A percentile compares a stretch with the other conserved stretches of the same genome.
Conservation (phyloP, 2,329 filamentous ascomycete genomes). For the Lecanosticta acicola region DNA sequence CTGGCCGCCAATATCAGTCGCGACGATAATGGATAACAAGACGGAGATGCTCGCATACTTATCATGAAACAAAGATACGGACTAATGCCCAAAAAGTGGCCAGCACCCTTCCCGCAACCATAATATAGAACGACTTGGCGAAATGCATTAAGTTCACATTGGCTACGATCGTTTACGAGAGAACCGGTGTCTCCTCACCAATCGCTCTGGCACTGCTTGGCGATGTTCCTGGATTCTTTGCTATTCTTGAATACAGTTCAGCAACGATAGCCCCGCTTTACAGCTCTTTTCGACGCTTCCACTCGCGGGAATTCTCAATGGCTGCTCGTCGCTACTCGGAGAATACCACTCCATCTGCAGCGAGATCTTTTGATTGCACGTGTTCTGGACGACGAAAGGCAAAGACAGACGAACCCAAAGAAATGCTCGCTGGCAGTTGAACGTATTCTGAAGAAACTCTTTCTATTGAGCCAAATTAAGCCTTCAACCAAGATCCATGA, state of each 20-base stretch:
- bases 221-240: background rate
- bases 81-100: background rate
- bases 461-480: too few species aligned
- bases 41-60: background rate
- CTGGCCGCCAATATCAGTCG: background rate
- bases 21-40: background rate
- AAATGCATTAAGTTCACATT: too few species aligned
- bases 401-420: background rate
- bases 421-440: too few species aligned
- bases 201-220: background rate
- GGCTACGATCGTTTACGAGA: background rate
- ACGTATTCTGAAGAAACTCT: too few species aligned
- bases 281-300: background rate
- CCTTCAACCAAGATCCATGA: too few species aligned
- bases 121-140: too few species aligned
- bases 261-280: background rate
- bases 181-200: background rate
- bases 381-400: background rate
- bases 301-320: background rate
- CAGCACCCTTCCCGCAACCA: background rate
- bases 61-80: background rate
- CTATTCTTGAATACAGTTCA: background rate
- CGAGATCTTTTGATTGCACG: background rate
- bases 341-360: background rate
- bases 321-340: background rate